Percentiles rank a stretch among this genome's conserved stretches.
Conservation (phyloP, 345 rosid species). For the Stellera chamaejasme region DNA sequence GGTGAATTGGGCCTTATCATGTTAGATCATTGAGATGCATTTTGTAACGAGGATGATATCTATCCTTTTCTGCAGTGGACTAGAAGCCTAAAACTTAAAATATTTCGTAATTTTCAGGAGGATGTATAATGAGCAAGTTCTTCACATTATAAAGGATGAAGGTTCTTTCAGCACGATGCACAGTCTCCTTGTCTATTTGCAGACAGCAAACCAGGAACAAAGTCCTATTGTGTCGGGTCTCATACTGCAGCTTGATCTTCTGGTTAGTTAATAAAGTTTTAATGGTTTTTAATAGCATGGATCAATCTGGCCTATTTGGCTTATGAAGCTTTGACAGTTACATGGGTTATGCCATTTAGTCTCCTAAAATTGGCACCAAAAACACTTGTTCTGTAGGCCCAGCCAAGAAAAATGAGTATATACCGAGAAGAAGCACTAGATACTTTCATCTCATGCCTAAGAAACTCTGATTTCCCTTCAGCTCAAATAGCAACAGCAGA, state of each 20-base stretch:
- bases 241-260: slow-evolving; percentile 64
- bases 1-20: too few species aligned
- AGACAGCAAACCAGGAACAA: slow-evolving; percentile 38
- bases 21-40: too few species aligned
- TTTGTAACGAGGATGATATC: too few species aligned
- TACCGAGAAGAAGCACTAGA: slow-evolving; percentile 74
- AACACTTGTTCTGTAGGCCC: slow-evolving; percentile 31
- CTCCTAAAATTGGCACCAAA: too few species aligned
- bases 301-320: too few species aligned
- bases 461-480: slow-evolving; percentile 38
- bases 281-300: too few species aligned
- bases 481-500: slow-evolving; percentile 54
- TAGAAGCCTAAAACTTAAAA: not conserved
- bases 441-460: slow-evolving; percentile 47
- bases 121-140: slow-evolving; percentile 48
- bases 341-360: too few species aligned
- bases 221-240: slow-evolving; percentile 51
- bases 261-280: slow-evolving; percentile 21
- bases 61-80: too few species aligned
- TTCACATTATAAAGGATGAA: slow-evolving; percentile 49
- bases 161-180: slow-evolving; percentile 61
- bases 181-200: slow-evolving; percentile 42
- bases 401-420: slow-evolving; percentile 71
- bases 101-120: slow-evolving; percentile 27
- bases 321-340: not conserved